Evolutionary conservation across 2,329 filamentous ascomycete species (phyloP), one percentile per base, ranked within the genome.

Genomic region (Elsinoe batatas): DNA sequence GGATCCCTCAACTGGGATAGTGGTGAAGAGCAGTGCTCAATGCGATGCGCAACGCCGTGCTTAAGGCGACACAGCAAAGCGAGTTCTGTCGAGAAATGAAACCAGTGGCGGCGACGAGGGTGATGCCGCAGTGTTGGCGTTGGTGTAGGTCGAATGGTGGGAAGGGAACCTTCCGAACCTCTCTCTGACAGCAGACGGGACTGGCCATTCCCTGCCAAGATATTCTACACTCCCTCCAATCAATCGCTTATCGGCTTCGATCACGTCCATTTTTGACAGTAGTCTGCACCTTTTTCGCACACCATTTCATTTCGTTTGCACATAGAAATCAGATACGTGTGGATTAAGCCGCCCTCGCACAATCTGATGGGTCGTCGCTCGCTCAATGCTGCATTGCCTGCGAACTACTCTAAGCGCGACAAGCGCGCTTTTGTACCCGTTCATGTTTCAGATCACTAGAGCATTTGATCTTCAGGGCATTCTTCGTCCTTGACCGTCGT

Each of bases 211-310:
- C 26, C 18, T 35, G 32, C 47, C 47, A 51, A 51, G 26, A 22
- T 22, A 22, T 22, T 22, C 3, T 5, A 22, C 22, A 5, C 22
- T 49, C 32, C 12, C 4, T 15, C 47, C 32, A 51, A 51, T 51
- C 47, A 33, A 51, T 51, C 47, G 47, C 18, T 51, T 37, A 37
- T 51, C 40, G 40, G 47, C 47, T 36, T 35, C 15, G 47, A 51
- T 38, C 47, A 37, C 32, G 26, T 36, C 47, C 47, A 10, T 26
- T 51, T 51, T 37, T 51, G 47, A 51, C 47, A 37, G 32, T 51
- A 51, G 47, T 26, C 12, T 51, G 26, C 17, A 51, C 33, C n/a
- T 26, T 22, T 26, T 51, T 33, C 20, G 7, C 33, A 51, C 47
- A 35, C 47, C 30, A 51, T 51, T 30, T 15, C 13, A 18, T 35